Evolutionary conservation across 2,329 filamentous ascomycete species (phyloP).

Genomic region (Nigrograna mackinnonii): DNA sequence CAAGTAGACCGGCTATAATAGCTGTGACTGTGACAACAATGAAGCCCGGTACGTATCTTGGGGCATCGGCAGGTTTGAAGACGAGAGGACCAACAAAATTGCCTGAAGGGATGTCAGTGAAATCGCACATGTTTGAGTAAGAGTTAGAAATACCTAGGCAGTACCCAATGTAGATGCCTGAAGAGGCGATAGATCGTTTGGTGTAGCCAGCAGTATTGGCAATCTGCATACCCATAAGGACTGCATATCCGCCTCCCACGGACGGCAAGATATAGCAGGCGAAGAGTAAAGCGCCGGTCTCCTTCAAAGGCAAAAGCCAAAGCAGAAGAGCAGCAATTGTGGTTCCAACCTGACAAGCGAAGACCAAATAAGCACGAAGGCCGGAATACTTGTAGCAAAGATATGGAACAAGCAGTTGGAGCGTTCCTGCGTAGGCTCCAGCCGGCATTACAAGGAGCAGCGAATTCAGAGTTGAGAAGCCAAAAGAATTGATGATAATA

Average conservation of each 20-base stretch:
- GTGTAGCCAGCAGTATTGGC: constrained; percentile 59
- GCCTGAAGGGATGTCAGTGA: no score
- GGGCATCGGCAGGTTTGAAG: constrained; percentile 16
- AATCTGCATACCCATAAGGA: constrained; percentile 53
- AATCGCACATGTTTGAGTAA: no score
- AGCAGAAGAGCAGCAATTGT: constrained; percentile 48
- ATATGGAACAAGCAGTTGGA: constrained; percentile 25
- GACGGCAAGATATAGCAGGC: constrained; percentile 54
- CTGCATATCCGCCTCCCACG: constrained; percentile 52
- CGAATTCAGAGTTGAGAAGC: constrained; percentile 28
- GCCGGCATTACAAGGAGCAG: constrained; percentile 27
- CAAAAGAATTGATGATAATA: constrained; percentile 33
- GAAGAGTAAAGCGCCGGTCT: constrained; percentile 52
- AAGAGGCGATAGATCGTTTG: constrained; percentile 53
- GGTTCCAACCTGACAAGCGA: constrained; percentile 38
- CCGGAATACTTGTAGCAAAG: constrained; percentile 23
- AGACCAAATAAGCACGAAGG: constrained; percentile 34
- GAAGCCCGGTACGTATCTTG: constrained; percentile 42
- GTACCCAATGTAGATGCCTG: constrained; percentile 56
- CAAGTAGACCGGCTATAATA: constrained; percentile 37
- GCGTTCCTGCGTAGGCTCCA: constrained; percentile 25
- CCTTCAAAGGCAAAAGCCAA: constrained; percentile 46
- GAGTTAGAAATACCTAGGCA: constrained; percentile 38
- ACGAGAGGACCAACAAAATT: constrained; percentile 35
- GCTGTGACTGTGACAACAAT: constrained; percentile 43